These are phyloP conservation scores for Kalmanozyma brasiliensis DNA, from an alignment of 1,284 basidiomycete genomes.

Conservation along the genomic window DNA sequence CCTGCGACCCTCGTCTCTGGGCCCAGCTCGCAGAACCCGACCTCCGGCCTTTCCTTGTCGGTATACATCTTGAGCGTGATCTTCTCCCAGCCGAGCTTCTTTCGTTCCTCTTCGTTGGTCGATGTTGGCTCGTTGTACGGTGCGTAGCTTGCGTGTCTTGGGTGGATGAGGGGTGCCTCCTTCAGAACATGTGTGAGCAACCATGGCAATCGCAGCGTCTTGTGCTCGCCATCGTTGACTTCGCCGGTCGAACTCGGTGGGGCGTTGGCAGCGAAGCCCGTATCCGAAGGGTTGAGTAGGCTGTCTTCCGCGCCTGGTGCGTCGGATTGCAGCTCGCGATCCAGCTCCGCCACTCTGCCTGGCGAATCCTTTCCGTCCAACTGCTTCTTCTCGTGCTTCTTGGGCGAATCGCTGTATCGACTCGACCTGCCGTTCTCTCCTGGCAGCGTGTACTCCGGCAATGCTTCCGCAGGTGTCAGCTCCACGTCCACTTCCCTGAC, in stretches of 20 bases:
- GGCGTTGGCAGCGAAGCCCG: constrained; percentile 31
- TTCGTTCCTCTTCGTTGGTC: constrained; percentile 15
- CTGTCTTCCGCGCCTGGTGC: constrained; percentile 20
- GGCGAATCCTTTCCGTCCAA: constrained; percentile 15
- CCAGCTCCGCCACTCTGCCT: constrained; percentile 15
- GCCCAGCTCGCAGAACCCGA: constrained; percentile 60
- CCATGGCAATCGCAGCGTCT: constrained; percentile 48
- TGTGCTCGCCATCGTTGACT: constrained; percentile 13
- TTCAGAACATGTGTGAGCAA: constrained; percentile 57
- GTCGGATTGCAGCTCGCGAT: constrained; percentile 18
- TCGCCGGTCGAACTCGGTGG: constrained; percentile 7
- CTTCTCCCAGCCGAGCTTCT: constrained; percentile 28
- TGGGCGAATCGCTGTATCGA: constrained; percentile 22
- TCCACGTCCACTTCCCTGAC: constrained; percentile 47
- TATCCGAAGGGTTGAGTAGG: constrained; percentile 34
- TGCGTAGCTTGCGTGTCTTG: constrained; percentile 48
- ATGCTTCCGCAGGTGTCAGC: constrained; percentile 46
- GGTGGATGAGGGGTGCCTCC: constrained; percentile 62
- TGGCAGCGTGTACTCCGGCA: constrained; percentile 48
- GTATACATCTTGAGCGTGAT: constrained; percentile 40
- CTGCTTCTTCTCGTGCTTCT: background rate
- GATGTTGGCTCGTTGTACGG: constrained; percentile 14
- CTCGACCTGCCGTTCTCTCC: constrained; percentile 27
- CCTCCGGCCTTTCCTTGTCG: constrained; percentile 52
- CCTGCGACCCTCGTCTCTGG: constrained; percentile 44